Evolutionary conservation across 257 asterid genomes (phyloP), one percentile per base, ranked within the genome.

Genomic region (Salvia miltiorrhiza): DNA sequence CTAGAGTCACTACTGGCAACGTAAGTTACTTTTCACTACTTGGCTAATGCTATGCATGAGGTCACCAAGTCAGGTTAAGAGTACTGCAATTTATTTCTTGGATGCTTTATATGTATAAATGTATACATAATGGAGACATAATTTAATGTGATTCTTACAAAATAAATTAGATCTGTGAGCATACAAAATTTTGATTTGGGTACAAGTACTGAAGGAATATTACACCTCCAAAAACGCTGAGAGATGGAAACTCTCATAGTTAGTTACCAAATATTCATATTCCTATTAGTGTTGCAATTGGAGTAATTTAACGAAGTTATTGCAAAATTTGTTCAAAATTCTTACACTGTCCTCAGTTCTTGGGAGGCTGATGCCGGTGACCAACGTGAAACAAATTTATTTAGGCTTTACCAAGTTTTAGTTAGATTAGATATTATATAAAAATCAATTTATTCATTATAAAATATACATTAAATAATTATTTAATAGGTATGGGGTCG

Each of bases 1-100:
- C 98, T 33, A 97, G 98, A 83, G 95, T 93, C 64, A 93, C 95
- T 37, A 72, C 96, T 12, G 97, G 94, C 73, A 93, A 93, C 48
- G 90, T 93, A 49, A 90, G 90, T 56, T 90, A 88, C n/a, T n/a
- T n/a, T n/a, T n/a, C n/a, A n/a, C n/a, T n/a, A n/a, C 83, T 78
- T 90, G 94, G 96, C 98, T 24, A 87, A 84, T 56, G 97, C 98
- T 39, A 88, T 93, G 57, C 94, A 93, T 65, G 90, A 87, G 71
- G 96, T 90, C 76, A 87, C 98, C 23, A 90, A 85, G 77, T 86
- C 88, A 28, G 77, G 79, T 49, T 89, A 86, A 77, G 76, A n/a
- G n/a, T n/a, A 23, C 44, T 26, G 39, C 60, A 39, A 49, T 54
- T 53, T 35, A 28, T 32, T 43, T 43, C 30, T 17, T 40, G 70